These are phyloP conservation scores for Euphrasia confusa DNA, from an alignment of 257 asterid species.

Conservation along the genomic window DNA sequence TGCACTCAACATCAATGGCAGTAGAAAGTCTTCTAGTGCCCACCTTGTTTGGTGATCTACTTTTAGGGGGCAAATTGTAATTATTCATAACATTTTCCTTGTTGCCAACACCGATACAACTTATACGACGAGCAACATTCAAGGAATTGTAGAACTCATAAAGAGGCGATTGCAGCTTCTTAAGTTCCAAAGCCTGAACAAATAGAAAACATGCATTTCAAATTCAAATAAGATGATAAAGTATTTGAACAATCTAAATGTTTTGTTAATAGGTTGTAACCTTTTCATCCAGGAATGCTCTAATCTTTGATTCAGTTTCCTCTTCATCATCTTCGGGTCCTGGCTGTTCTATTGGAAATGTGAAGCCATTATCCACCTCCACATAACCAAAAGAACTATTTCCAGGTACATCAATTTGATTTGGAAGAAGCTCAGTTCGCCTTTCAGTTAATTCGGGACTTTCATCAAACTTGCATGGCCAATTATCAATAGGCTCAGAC, in stretches of 20 bases:
- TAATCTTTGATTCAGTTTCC: slow-evolving; percentile 80
- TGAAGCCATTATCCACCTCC: slow-evolving; percentile 51
- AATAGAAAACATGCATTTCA: slow-evolving; percentile 17
- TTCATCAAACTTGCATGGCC: slow-evolving; percentile 73
- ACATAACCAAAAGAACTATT: slow-evolving; percentile 37
- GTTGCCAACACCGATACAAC: slow-evolving; percentile 53
- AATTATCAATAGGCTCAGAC: slow-evolving; percentile 77
- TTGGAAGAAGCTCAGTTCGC: slow-evolving; percentile 34
- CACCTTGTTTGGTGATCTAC: slow-evolving; percentile 72
- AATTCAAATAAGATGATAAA: background rate
- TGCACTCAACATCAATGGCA: slow-evolving; percentile 53
- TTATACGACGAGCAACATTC: slow-evolving; percentile 54
- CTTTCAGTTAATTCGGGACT: slow-evolving; percentile 56
- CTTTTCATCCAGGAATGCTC: slow-evolving; percentile 93
- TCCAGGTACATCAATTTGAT: slow-evolving; percentile 40
- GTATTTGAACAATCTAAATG: background rate
- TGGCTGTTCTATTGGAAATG: slow-evolving; percentile 60
- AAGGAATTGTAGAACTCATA: slow-evolving; percentile 82
- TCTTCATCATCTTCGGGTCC: slow-evolving; percentile 81
- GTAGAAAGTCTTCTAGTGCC: slow-evolving; percentile 70
- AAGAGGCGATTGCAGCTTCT: slow-evolving; percentile 89
- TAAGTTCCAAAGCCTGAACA: slow-evolving; percentile 78
- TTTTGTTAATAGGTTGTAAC: slow-evolving; percentile 28
- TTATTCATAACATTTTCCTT: slow-evolving; percentile 76
- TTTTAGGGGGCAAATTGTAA: slow-evolving; percentile 79